phyloP scores from a whole-genome alignment of 192 early-diverging fungal species.

The Dimargaris cristalligena region DNA sequence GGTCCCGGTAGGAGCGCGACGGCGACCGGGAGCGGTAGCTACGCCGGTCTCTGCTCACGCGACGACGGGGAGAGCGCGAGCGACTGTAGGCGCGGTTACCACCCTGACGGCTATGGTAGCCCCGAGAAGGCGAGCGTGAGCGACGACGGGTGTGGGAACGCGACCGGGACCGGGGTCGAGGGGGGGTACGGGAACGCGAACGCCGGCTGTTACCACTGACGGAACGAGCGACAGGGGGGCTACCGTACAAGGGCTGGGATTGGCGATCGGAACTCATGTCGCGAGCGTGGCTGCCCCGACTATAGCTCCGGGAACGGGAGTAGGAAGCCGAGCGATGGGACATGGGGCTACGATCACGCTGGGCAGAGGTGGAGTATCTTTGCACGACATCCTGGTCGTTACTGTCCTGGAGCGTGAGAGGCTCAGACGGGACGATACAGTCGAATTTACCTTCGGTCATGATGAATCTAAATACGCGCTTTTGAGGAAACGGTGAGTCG shows the following conservation, averaged over 20 bases:
- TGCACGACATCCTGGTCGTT: neutral
- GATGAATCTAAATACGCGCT: neutral
- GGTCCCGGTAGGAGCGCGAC: neutral
- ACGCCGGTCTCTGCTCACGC: neutral
- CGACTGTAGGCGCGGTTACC: neutral
- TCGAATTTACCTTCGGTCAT: neutral
- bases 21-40: neutral
- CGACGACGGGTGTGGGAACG: no score
- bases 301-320: neutral
- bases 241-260: neutral
- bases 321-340: neutral
- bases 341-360: no score
- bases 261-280: neutral
- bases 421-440: slow-evolving; percentile 8
- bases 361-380: no score
- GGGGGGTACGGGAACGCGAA: neutral
- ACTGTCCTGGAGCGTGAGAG: neutral
- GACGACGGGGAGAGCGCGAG: neutral
- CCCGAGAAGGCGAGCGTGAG: neutral
- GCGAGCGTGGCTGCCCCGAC: neutral
- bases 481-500: no score
- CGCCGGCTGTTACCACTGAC: neutral
- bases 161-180: no score
- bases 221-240: neutral
- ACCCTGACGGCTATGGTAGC: neutral